A percentile compares a stretch with the other conserved stretches of the same genome.
Evolutionary conservation across 1,284 basidiomycete genomes (phyloP).

Genomic region (Veloporphyrellus conicus): DNA sequence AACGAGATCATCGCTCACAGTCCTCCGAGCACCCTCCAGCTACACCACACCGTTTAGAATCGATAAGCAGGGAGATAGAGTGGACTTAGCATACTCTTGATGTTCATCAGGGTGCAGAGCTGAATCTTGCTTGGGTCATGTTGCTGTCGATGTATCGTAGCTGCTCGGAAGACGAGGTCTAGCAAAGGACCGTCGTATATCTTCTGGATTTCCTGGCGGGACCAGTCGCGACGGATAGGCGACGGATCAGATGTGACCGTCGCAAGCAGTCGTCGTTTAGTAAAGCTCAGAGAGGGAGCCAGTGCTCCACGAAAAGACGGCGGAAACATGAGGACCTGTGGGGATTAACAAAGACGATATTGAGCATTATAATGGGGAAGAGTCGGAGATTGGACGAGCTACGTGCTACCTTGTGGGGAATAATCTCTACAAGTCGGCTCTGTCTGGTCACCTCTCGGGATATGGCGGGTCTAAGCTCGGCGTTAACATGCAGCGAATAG

Average conservation of each 20-base stretch:
- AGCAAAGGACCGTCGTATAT: slow-evolving; percentile 81
- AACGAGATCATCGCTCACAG: slow-evolving; percentile 50
- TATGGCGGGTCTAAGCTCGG: slow-evolving; percentile 4
- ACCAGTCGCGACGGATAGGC: slow-evolving; percentile 52
- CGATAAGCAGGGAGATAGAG: slow-evolving; percentile 18
- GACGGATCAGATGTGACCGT: slow-evolving; percentile 48
- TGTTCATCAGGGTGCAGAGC: slow-evolving; percentile 97
- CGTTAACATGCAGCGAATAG: slow-evolving; percentile 11
- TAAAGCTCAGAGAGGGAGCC: slow-evolving; percentile 10
- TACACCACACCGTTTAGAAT: slow-evolving; percentile 30
- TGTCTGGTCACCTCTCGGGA: too few relatives aligned
- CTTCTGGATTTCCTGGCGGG: slow-evolving; percentile 65
- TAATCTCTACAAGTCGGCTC: too few relatives aligned
- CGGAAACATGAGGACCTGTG: slow-evolving; percentile 18
- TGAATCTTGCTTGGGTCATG: slow-evolving; percentile 91
- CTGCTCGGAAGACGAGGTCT: slow-evolving; percentile 82
- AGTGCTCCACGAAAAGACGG: slow-evolving; percentile 7
- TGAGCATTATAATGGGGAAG: not conserved
- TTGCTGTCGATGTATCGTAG: slow-evolving; percentile 77
- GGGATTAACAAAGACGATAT: not conserved
- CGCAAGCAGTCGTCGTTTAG: slow-evolving; percentile 49
- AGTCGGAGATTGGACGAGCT: slow-evolving; percentile 10
- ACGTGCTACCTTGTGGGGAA: too few relatives aligned
- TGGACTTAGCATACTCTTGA: slow-evolving; percentile 75
- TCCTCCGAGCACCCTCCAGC: slow-evolving; percentile 96